Evolutionary conservation across 108 stramenopile genomes (phyloP).

Genomic region (Skeletonema menzelii): DNA sequence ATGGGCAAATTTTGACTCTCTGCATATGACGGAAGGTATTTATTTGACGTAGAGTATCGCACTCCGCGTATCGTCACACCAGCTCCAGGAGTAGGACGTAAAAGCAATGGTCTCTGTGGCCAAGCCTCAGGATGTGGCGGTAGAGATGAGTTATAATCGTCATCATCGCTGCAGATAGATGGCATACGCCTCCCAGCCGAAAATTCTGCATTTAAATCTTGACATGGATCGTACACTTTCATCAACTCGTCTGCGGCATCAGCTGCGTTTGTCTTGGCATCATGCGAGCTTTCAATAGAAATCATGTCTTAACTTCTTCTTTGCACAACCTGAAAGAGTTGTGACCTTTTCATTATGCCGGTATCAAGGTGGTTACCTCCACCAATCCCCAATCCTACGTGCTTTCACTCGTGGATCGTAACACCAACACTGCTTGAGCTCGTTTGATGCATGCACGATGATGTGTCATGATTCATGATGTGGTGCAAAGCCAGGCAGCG

Average conservation of each 20-base stretch:
- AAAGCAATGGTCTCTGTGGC: conserved; percentile 63
- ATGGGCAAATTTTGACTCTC: conserved; percentile 63
- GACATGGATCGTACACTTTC: background rate
- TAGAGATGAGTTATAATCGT: background rate
- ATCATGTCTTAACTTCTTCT: no score
- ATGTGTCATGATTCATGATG: no score
- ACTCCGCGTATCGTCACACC: conserved; percentile 60
- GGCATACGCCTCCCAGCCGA: background rate
- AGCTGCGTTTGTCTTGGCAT: background rate
- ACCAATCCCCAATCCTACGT: no score
- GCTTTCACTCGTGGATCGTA: no score
- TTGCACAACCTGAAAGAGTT: no score
- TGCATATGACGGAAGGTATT: conserved; percentile 36
- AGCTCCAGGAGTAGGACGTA: conserved; percentile 62
- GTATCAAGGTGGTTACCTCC: no score
- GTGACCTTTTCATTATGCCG: no score
- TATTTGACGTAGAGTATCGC: conserved; percentile 43
- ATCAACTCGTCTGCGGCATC: background rate
- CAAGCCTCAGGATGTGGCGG: conserved; percentile 43
- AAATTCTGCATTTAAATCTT: background rate
- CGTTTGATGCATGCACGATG: no score
- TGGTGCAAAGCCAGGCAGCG: no score
- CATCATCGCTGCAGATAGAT: background rate
- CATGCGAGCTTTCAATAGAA: background rate
- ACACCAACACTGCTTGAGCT: no score